Base-by-base conservation (phyloP, 116 monocot species). In the Iris pallida region DNA sequence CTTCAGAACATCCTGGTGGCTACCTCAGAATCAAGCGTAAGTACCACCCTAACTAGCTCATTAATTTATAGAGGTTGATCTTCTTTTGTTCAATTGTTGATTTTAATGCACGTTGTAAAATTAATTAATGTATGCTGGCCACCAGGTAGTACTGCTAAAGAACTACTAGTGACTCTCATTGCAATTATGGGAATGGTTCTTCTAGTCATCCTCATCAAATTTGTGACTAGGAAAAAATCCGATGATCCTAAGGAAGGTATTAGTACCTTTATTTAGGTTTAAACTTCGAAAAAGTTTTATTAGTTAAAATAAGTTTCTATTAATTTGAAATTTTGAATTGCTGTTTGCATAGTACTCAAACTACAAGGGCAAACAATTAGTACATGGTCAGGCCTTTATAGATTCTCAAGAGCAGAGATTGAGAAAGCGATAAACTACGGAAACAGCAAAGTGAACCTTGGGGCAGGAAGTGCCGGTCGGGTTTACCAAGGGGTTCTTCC, bases 401-500 rank as follows among this genome's bases (percentile, higher is more conserved):
- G 57, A 63, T 83, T 83, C 75, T 71, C 78, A 43, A 83, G 58
- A 53, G 71, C 40, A 1, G 79, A 83, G 72, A 72, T 83, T 16
- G 75, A 83, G 72, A 79, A 76, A 40, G 83, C 83, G 7, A 75
- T 79, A 59, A 75, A 76, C 11, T 72, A 69, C 9, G 70, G 68
- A 41, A 76, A 64, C 17, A 67, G 17, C 68, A 75, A 60, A 52
- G 53, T 83, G 4, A 18, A 13, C 54, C 83, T 83, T 14, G 83
- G 83, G 8, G 58, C 79, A 11, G 83, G 83, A 45, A 79, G 83
- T 64, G 83, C 83, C 30, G 83, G 83, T 40, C 75, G 47, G n/a
- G 83, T 83, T 4, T 83, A 75, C 55, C 71, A 73, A 52, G 83
- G 83, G 2, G 64, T 75, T 30, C 83, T 83, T 40, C 83, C 83